A percentile compares a stretch with the other conserved stretches of the same genome.
Evolutionary conservation across 2,329 filamentous ascomycete species (phyloP).

Genomic region (Thermoascus crustaceus): DNA sequence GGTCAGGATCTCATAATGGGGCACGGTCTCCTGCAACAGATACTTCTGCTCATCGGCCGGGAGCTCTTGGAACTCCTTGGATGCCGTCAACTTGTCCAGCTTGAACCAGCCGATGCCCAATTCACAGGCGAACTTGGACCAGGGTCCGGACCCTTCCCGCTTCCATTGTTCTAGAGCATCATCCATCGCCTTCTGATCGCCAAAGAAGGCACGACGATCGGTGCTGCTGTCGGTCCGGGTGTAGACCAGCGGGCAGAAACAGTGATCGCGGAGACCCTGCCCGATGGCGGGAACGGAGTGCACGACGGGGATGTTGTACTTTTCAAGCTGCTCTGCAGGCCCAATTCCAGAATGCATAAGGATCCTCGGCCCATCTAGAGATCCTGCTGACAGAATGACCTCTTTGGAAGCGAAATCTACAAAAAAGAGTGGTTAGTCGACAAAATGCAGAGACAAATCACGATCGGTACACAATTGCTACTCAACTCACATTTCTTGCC

Average conservation of each 20-base stretch:
- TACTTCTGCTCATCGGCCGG: conserved; percentile 37
- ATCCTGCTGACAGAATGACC: conserved; percentile 33
- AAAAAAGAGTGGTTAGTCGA: not conserved
- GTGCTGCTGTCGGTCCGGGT: conserved; percentile 35
- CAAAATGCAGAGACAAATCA: not conserved
- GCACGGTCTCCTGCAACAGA: conserved; percentile 44
- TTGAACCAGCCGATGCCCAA: conserved; percentile 34
- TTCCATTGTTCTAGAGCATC: conserved; percentile 43
- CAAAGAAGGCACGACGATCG: conserved; percentile 41
- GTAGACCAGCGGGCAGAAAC: conserved; percentile 24
- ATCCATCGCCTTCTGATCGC: conserved; percentile 34
- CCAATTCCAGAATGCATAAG: conserved; percentile 44
- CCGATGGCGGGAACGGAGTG: conserved; percentile 36
- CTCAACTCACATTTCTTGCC: conserved; percentile 31
- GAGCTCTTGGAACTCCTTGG: conserved; percentile 45
- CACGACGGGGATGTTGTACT: conserved; percentile 35
- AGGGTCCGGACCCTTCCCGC: conserved; percentile 32
- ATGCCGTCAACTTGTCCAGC: conserved; percentile 31
- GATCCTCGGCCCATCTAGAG: conserved; percentile 34
- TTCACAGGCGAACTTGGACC: conserved; percentile 23
- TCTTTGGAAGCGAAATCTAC: conserved; percentile 29
- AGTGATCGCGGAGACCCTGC: conserved; percentile 40
- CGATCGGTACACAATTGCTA: not conserved
- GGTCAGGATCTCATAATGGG: conserved; percentile 49
- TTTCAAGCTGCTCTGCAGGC: conserved; percentile 32